These are phyloP conservation scores for Penicillium sp. DNA, from an alignment of 2,329 filamentous ascomycete genomes.

Conservation along the genomic window DNA sequence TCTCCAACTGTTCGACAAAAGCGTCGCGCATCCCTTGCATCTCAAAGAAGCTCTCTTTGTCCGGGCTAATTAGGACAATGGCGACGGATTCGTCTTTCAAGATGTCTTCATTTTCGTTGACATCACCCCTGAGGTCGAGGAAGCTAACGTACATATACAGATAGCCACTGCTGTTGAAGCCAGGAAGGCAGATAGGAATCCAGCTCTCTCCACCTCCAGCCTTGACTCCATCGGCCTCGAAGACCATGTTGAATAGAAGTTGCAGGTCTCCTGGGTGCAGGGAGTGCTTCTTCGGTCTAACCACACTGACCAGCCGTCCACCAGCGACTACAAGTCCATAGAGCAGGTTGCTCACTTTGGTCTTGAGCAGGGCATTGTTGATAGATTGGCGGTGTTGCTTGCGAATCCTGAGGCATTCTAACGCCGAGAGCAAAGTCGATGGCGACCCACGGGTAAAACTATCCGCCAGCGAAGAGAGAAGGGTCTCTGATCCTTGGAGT, in stretches of 20 bases:
- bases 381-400: slow-evolving; percentile 85
- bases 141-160: slow-evolving; percentile 99
- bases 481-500: slow-evolving; percentile 83
- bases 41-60: slow-evolving; percentile 91
- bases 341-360: slow-evolving; percentile 73
- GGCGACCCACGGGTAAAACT: slow-evolving; percentile 92
- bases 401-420: slow-evolving; percentile 89
- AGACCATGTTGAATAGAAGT: slow-evolving; percentile 98
- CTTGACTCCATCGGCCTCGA: slow-evolving; percentile 89
- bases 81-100: slow-evolving; percentile 72
- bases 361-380: slow-evolving; percentile 82
- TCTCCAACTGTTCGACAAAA: slow-evolving; percentile 68
- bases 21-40: slow-evolving; percentile 70
- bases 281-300: slow-evolving; percentile 90
- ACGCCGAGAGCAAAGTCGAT: slow-evolving; percentile 79
- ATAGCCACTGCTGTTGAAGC: slow-evolving; percentile 95
- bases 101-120: slow-evolving; percentile 44
- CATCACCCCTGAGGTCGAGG: slow-evolving; percentile 63
- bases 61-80: slow-evolving; percentile 85
- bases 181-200: slow-evolving; percentile 93
- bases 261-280: slow-evolving; percentile 94
- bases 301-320: slow-evolving; percentile 89
- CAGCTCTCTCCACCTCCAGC: slow-evolving; percentile 94
- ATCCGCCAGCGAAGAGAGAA: slow-evolving; percentile 89
- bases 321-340: slow-evolving; percentile 94